Conservation (phyloP, 768 basidiomycete species). For the Lactarius psammicola region DNA sequence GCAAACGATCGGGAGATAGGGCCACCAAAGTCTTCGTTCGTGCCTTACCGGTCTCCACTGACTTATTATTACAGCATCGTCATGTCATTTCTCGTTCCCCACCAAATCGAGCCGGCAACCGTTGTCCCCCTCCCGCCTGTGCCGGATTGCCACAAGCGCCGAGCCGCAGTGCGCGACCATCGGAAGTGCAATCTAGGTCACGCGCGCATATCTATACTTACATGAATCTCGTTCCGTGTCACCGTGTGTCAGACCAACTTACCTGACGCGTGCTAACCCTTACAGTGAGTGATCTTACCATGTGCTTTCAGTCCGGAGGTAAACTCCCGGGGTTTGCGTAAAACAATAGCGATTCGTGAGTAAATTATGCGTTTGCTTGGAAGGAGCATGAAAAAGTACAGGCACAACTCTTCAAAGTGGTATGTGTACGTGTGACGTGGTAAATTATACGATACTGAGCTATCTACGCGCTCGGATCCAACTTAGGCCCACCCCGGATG, state of each 20-base stretch:
- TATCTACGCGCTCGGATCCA: slow-evolving; percentile 20
- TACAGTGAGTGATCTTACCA: not conserved
- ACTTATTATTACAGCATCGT: not conserved
- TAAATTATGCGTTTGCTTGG: not conserved
- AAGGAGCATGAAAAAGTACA: not conserved
- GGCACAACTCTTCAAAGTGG: slow-evolving; percentile 10
- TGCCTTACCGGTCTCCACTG: slow-evolving; percentile 6
- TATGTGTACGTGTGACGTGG: not conserved
- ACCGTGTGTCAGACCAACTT: not conserved
- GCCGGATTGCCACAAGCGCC: not conserved
- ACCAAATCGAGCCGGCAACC: not conserved
- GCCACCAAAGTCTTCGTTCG: not conserved
- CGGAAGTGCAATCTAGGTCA: slow-evolving; percentile 6
- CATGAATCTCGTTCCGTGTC: not conserved
- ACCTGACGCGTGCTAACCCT: slow-evolving; percentile 16
- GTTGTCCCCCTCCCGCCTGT: not conserved
- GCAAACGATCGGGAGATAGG: not conserved
- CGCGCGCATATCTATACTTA: not conserved
- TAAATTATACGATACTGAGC: not conserved
- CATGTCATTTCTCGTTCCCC: not conserved
- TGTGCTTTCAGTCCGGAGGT: slow-evolving; percentile 9
- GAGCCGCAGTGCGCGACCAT: not conserved
- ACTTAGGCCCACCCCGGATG: slow-evolving; percentile 21
- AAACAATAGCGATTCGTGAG: not conserved
- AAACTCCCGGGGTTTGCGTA: not conserved